Evolutionary conservation across 1,284 basidiomycete genomes (phyloP).

Genomic region (Sphagnurus paluster): DNA sequence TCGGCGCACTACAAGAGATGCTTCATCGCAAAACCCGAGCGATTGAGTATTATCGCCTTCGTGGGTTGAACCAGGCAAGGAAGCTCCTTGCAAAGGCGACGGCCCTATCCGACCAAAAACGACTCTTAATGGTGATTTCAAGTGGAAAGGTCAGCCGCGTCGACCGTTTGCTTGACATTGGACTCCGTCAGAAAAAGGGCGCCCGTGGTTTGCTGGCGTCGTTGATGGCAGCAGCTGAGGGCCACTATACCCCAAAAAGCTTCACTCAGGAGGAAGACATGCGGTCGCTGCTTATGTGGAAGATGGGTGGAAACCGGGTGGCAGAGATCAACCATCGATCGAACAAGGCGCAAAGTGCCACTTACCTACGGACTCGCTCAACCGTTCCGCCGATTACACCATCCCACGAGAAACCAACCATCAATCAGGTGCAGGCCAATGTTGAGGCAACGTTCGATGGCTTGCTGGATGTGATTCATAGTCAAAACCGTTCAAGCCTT

Average conservation of each 20-base stretch:
- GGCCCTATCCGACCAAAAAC: constrained; percentile 20
- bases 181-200: constrained; percentile 16
- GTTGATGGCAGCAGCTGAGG: constrained; percentile 17
- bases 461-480: constrained; percentile 12
- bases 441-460: constrained; percentile 19
- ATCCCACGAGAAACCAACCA: constrained; percentile 18
- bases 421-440: constrained; percentile 20
- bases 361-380: constrained; percentile 1
- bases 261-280: constrained; percentile 12
- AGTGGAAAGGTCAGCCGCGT: constrained; percentile 20
- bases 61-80: neutral
- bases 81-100: constrained; percentile 17
- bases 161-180: constrained; percentile 20
- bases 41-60: neutral
- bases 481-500: neutral
- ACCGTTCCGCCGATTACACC: constrained; percentile 18
- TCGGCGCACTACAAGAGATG: neutral
- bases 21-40: neutral
- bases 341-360: neutral
- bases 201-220: constrained; percentile 13
- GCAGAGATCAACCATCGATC: constrained; percentile 7
- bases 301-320: constrained; percentile 5
- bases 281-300: constrained; percentile 7
- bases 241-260: constrained; percentile 17
- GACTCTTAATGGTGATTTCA: constrained; percentile 21